These are phyloP conservation scores for Aspergillus puulaauensis DNA, from an alignment of 2,329 filamentous ascomycete genomes.

Conservation along the genomic window DNA sequence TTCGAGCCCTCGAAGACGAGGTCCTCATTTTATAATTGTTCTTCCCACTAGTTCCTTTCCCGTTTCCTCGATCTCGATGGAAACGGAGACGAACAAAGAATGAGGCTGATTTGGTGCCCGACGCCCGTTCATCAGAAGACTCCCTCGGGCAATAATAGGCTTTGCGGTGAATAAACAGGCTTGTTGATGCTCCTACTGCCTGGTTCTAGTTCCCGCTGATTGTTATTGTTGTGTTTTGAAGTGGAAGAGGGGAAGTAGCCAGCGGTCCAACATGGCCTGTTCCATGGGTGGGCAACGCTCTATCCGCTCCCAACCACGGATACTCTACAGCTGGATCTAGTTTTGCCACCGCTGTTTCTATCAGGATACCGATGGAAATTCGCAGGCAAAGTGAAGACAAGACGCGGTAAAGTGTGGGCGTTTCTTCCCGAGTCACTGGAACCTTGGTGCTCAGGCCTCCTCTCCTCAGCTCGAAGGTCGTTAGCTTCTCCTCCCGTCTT, in stretches of 20 bases:
- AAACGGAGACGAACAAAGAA: slow-evolving; percentile 1
- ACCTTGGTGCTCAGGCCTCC: not conserved
- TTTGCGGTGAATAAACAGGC: not conserved
- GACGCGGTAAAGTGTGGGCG: not conserved
- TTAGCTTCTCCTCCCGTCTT: not conserved
- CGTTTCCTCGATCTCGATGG: not conserved
- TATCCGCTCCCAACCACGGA: slow-evolving; percentile 1
- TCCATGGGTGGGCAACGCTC: not conserved
- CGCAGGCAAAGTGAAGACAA: not conserved
- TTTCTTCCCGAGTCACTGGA: not conserved
- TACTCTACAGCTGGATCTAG: not conserved
- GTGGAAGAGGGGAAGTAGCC: not conserved
- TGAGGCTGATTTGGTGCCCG: slow-evolving; percentile 5
- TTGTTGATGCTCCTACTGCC: not conserved
- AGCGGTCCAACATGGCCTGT: not conserved
- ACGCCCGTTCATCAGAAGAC: not conserved
- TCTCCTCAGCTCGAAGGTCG: not conserved
- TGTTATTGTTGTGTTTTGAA: not conserved
- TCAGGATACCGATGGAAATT: not conserved
- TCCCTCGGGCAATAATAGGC: not conserved
- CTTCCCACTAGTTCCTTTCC: not conserved
- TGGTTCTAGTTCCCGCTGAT: not conserved
- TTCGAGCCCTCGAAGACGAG: not conserved
- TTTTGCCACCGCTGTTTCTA: not conserved
- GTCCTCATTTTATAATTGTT: not conserved